phyloP scores from a whole-genome alignment of 768 basidiomycete species.

The Naganishia antarctica region DNA sequence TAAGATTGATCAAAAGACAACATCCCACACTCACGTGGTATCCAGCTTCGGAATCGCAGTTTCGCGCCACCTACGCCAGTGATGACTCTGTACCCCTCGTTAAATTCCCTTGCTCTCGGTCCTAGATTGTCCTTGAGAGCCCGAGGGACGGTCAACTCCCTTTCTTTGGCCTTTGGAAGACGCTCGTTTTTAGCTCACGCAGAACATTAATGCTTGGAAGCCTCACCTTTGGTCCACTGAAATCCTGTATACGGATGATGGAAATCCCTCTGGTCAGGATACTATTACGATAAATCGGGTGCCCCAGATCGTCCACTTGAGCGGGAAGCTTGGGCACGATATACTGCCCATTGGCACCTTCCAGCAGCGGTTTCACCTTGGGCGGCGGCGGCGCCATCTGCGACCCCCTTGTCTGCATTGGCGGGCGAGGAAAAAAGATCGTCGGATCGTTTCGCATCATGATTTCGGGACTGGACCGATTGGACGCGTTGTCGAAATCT shows the following conservation, averaged over 20 bases:
- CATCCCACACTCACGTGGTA: neutral
- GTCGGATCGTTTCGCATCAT: constrained; percentile 15
- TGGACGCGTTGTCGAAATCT: constrained; percentile 5
- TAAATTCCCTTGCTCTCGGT: neutral
- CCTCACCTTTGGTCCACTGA: constrained; percentile 7
- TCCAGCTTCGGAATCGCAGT: constrained; percentile 6
- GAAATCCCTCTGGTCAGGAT: constrained; percentile 7
- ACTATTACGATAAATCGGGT: constrained; percentile 20
- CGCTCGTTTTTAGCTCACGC: no score
- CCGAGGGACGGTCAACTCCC: constrained; percentile 4
- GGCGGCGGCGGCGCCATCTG: neutral
- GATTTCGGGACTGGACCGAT: constrained; percentile 3
- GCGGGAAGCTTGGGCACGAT: constrained; percentile 12
- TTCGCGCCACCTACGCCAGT: constrained; percentile 5
- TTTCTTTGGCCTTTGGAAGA: constrained; percentile 6
- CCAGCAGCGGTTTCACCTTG: constrained; percentile 4
- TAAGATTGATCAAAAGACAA: no score
- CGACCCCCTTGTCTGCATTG: neutral
- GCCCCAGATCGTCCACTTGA: constrained; percentile 2
- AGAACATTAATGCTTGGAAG: neutral
- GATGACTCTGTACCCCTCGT: constrained; percentile 7
- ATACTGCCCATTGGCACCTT: constrained; percentile 1
- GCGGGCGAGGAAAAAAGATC: neutral
- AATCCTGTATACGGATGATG: constrained; percentile 14
- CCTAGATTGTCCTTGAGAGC: constrained; percentile 6